Conservation (phyloP, 2,329 filamentous ascomycete species). For the Biscogniauxia marginata region DNA sequence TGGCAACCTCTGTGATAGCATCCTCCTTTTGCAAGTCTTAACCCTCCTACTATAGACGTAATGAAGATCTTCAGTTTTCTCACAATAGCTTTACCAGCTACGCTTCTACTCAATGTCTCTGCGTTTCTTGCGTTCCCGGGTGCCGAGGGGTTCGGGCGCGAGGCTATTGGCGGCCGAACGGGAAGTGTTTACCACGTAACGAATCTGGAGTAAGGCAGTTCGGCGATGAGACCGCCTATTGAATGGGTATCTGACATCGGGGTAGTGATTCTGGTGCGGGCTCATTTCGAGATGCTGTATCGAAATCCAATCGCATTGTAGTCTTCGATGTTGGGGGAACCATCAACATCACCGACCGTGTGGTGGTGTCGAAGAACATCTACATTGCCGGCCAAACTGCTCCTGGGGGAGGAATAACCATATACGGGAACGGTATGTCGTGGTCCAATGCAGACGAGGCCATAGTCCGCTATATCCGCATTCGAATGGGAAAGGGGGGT, state of each 20-base stretch:
- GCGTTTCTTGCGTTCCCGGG: constrained; percentile 45
- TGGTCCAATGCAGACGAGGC: constrained; percentile 51
- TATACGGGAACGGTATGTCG: constrained; percentile 54
- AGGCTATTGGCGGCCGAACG: constrained; percentile 45
- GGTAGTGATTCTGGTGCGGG: constrained; percentile 44
- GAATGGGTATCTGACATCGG: neutral
- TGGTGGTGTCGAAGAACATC: constrained; percentile 47
- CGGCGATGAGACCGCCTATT: neutral
- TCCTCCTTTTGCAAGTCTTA: neutral
- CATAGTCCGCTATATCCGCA: constrained; percentile 54
- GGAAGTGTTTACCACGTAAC: constrained; percentile 49
- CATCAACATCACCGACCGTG: constrained; percentile 45
- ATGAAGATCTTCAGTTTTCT: constrained; percentile 20
- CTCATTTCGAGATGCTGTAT: constrained; percentile 51
- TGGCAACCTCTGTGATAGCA: neutral
- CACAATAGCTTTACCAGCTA: constrained; percentile 7
- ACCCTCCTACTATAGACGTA: neutral
- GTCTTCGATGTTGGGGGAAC: constrained; percentile 50
- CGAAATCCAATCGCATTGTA: constrained; percentile 45
- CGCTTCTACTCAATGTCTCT: constrained; percentile 10
- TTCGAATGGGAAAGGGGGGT: constrained; percentile 52
- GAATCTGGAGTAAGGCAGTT: constrained; percentile 38
- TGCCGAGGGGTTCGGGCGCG: constrained; percentile 48
- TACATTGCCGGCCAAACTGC: constrained; percentile 52
- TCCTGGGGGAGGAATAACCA: constrained; percentile 47